Evolutionary conservation across 1,284 basidiomycete species (phyloP).

Genomic region (Xerocomus amazonicus): DNA sequence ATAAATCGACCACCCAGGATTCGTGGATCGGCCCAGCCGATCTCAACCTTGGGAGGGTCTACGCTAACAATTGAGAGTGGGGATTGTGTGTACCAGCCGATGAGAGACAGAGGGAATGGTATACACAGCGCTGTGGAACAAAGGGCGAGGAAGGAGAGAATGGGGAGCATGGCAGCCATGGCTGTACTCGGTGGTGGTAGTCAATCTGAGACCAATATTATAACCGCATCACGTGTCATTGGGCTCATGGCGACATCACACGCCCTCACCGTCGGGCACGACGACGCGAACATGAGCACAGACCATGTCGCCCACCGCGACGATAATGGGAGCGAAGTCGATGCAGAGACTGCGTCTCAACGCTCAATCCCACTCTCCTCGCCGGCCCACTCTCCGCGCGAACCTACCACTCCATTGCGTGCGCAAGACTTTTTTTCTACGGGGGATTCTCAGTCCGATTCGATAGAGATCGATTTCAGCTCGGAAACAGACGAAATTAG

Average conservation of each 20-base stretch:
- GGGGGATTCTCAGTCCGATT: conserved; percentile 45
- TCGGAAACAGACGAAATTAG: conserved; percentile 52
- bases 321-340: conserved; percentile 38
- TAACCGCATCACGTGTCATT: conserved; percentile 18
- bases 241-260: conserved; percentile 15
- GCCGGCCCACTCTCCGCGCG: conserved; percentile 45
- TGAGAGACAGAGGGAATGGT: conserved; percentile 16
- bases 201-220: background rate
- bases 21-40: conserved; percentile 70
- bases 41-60: conserved; percentile 17
- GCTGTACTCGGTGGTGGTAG: no score
- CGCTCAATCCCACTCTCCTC: conserved; percentile 73
- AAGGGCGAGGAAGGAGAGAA: conserved; percentile 17
- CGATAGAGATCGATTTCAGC: conserved; percentile 49
- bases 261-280: conserved; percentile 5
- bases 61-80: conserved; percentile 10
- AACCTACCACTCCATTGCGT: conserved; percentile 30
- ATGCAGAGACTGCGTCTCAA: conserved; percentile 77
- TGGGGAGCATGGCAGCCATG: conserved; percentile 10
- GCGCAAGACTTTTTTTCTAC: conserved; percentile 39
- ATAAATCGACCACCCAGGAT: conserved; percentile 64
- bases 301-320: conserved; percentile 4
- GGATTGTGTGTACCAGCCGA: conserved; percentile 15
- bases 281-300: background rate
- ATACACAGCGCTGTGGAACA: conserved; percentile 15